Conservation (phyloP, 345 rosid species). For the Noccaea caerulescens region DNA sequence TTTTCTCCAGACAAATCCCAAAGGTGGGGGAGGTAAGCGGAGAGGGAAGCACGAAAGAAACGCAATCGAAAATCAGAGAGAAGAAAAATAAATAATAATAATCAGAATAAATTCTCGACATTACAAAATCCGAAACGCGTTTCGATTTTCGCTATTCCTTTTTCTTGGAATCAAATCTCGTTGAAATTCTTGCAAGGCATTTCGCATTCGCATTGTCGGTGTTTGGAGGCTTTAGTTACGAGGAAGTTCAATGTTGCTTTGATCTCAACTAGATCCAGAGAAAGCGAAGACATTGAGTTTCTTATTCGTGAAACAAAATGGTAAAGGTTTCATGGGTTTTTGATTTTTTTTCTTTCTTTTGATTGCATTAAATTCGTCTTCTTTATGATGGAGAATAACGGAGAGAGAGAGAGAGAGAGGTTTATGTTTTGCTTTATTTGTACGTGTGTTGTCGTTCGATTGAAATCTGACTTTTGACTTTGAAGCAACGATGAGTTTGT, state of each 20-base stretch:
- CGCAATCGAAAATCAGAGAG: slow-evolving; percentile 8
- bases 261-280: slow-evolving; percentile 35
- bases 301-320: slow-evolving; percentile 37
- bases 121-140: slow-evolving; percentile 28
- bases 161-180: slow-evolving; percentile 35
- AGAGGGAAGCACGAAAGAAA: slow-evolving; percentile 49
- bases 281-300: slow-evolving; percentile 25
- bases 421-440: slow-evolving; percentile 9
- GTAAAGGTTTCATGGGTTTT: slow-evolving; percentile 35
- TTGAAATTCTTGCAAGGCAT: slow-evolving; percentile 13
- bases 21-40: slow-evolving; percentile 39
- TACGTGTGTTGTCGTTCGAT: slow-evolving; percentile 13
- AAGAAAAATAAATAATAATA: neutral
- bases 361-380: slow-evolving; percentile 18
- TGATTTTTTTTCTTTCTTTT: neutral
- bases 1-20: slow-evolving; percentile 40
- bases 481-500: neutral
- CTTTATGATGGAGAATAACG: neutral
- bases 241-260: slow-evolving; percentile 37
- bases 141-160: neutral
- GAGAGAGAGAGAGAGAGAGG: neutral
- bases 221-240: slow-evolving; percentile 17
- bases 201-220: slow-evolving; percentile 36
- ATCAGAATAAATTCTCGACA: slow-evolving; percentile 1
- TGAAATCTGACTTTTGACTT: slow-evolving; percentile 20